Evolutionary conservation across 108 stramenopile species (phyloP), one percentile per base, ranked within the genome.

Genomic region (Cyclotella distinguenda): DNA sequence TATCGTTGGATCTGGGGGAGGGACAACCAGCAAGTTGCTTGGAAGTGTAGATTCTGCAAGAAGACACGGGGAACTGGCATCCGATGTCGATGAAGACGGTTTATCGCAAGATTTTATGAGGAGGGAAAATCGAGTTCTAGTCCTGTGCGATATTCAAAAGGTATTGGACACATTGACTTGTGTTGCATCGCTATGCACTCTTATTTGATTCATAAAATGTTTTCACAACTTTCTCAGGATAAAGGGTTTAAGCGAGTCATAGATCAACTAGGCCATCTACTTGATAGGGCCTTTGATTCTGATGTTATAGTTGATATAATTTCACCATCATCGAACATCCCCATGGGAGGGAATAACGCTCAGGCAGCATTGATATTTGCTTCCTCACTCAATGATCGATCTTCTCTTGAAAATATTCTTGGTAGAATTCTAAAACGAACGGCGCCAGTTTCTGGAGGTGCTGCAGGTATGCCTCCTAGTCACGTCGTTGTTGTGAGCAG

Each of bases 311-410:
- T 91, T 15, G 83, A 89, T 15, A 72, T 66, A 1, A 45, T 78
- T 31, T 53, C 47, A 22, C 89, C 89, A 35, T 76, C 83, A 1
- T 58, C 81, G 36, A 74, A 72, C 68, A 84, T 87, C 52, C 87
- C 90, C 5, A 51, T 91, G 34, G 90, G 87, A 28, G 90, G 81
- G 21, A 79, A 86, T 48, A 72, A 86, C 66, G 84, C 86, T 5
- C 57, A 66, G 21, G 76, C 82, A 35, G 77, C 82, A 2, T 26
- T 91, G 6, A 44, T 89, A 25, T 87, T 92, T 44, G 80, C 78
- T 25, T 84, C 86, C 12, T 77, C 80, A 31, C 50, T 87, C 39
- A 70, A 85, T 56, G 61, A 60, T 21, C 60, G 69, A 5, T 71
- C 72, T 13, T 66, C 72, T 1, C 52, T 85, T 19, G 76, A 83